Base-by-base conservation (phyloP, 176 grass and related monocot species). In the Aechmea fasciata region DNA sequence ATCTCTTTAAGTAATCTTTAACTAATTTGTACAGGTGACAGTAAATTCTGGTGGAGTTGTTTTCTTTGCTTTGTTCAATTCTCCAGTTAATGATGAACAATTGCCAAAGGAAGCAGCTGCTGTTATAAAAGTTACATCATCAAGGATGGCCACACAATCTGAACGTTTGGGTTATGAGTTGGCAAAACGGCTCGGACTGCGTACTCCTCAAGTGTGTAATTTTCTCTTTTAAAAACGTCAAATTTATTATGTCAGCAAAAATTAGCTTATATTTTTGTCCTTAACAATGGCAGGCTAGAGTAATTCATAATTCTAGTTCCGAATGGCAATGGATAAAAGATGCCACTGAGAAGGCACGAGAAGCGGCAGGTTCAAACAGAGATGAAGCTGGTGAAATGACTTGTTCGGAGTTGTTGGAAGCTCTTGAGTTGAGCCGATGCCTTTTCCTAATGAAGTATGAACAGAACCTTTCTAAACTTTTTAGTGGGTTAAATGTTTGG, bases 1-100 rank as follows among this genome's bases (percentile, higher is more conserved):
- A 17, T 13, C 51, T 11, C 26, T 79, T 66, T 13, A 69, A 67
- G 78, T 48, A 48, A 65, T 49, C 47, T 70, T 73, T 50, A 57
- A 59, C 26, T 19, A 47, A 25, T 67, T 5, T 72, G 63, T 69
- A 64, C 69, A 86, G 94, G 64, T 97, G 49, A 97, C 89, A 33
- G 93, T 97, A 54, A 97, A 97, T 84, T 97, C 94, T 77, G 94
- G 94, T 52, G 89, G 94, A 23, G 82, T 97, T 51, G 94, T 97
- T 17, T 97, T 97, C 71, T 97, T 97, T 85, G 84, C 89, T 69
- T 77, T 97, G 69, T 97, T 97, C 73, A 75, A 48, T 73, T 71
- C 73, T 81, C 25, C 68, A 51, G 65, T 25, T 79, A 74, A 64
- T 47, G 65, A 69, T 74, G 77, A 77, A 15, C 53, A 3, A 8